Base-by-base conservation (phyloP, 2,329 filamentous ascomycete species). In the Alternaria consortialis region DNA sequence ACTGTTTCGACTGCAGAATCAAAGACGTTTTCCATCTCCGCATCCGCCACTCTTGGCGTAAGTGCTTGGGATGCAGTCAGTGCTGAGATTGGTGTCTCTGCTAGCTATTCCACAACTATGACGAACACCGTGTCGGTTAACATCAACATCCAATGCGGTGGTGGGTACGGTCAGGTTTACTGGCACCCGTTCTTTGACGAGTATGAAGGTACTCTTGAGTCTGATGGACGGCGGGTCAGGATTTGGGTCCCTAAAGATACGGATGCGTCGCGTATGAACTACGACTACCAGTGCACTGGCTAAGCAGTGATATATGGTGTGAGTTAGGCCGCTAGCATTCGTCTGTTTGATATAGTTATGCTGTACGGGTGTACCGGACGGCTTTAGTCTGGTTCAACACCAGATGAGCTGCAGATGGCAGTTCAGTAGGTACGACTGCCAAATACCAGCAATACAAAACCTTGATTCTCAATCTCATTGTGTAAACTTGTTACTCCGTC, bases 271-370 rank as follows among this genome's bases (percentile, higher is more conserved):
- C 50, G 50, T 9, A 53, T 40, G 50, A 53, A 53, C 50, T 53
- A 42, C 2, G 50, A 42, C n/a, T 53, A 53, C 50, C 50, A 53
- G 50, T 53, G 50, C 50, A 39, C 50, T 53, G 50, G 50, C 13
- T 53, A 32, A 44, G 23, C 23, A 2, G 13, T 0, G 12, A 44
- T 9, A 17, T 4, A 7, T 0, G 1, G 13, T 3, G 6, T 1
- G 25, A 12, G 29, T 17, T 5, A 11, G 25, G 25, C 0, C n/a
- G 0, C 7, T 44, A 23, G 25, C 11, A 1, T 2, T 13, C 4
- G 1, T 44, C 13, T 3, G 20, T 20, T 20, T 20, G 20, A 2
- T 20, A 20, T 2, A n/a, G 15, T n/a, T 7, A 29, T 20, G 2
- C 20, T 20, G 25, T 44, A n/a, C 9, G 11, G 7, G 13, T n/a